Base-by-base conservation (phyloP, 2,329 filamentous ascomycete species). In the Cordyceps militaris region DNA sequence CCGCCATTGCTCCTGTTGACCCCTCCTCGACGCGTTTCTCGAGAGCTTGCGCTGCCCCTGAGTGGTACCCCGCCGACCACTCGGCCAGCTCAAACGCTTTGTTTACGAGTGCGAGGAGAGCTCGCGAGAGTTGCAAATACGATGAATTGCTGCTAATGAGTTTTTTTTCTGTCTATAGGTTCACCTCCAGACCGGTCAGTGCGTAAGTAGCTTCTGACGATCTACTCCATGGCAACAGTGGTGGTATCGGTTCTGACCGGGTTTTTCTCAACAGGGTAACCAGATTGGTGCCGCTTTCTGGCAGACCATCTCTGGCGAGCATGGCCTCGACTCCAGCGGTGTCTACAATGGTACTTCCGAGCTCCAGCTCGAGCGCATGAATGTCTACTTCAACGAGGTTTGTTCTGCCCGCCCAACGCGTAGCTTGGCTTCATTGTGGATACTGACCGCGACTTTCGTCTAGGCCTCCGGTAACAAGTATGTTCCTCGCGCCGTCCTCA, bases 211-310 rank as follows among this genome's bases (percentile, higher is more conserved):
- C 52, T 50, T 62, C 58, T 19, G 14, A 44, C 24, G 26, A 24
- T 7, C 43, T 21, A 21, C 23, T 21, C 26, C 34, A 19, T 26
- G n/a, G 51, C 46, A 40, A 40, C 47, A 3, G 42, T 48, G 42
- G 30, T 34, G 50, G 50, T 36, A n/a, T 61, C 60, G 63, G 59
- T 60, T 66, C 74, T 78, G 68, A 80, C 71, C 59, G 61, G 63
- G 54, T 61, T 64, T 44, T 34, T 54, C 30, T 69, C 62, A 58
- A 68, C 70, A 97, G 93, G 94, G 94, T 86, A 99, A 99, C 89
- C 94, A 99, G 90, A 96, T 97, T 70, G 94, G 94, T 93, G 94
- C 94, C 83, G 94, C 94, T 80, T 99, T 99, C 86, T 99, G 94
- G 88, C 88, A 91, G 77, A 88, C 81, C 71, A 91, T 91, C 74